Percentiles rank a stretch among this genome's conserved stretches.
phyloP scores from a whole-genome alignment of 2,329 filamentous ascomycete species.

The Fusarium avenaceum region DNA sequence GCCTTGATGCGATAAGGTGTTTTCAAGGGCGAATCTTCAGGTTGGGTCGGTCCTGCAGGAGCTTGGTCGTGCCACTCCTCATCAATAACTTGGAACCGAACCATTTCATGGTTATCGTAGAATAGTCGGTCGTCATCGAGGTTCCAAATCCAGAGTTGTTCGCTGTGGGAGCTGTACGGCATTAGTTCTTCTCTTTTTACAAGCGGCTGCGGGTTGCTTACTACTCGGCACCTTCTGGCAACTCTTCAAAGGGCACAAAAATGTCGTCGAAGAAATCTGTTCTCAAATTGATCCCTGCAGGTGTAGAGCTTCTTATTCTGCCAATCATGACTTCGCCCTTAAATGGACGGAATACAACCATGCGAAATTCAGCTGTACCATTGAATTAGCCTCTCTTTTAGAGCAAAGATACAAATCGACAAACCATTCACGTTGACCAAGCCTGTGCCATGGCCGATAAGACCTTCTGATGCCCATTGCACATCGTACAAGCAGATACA shows the following conservation, averaged over 20 bases:
- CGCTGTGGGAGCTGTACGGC: slow-evolving; percentile 72
- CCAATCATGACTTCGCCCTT: slow-evolving; percentile 93
- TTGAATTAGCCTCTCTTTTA: slow-evolving; percentile 18
- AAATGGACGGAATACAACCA: slow-evolving; percentile 95
- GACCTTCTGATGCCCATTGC: slow-evolving; percentile 87
- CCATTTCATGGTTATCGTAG: slow-evolving; percentile 91
- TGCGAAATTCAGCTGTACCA: slow-evolving; percentile 80
- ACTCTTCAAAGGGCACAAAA: slow-evolving; percentile 78
- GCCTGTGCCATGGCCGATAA: slow-evolving; percentile 93
- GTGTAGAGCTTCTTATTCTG: slow-evolving; percentile 80
- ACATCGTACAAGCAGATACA: slow-evolving; percentile 96
- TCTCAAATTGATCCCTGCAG: slow-evolving; percentile 80
- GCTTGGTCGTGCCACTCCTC: slow-evolving; percentile 95
- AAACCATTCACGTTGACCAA: slow-evolving; percentile 93
- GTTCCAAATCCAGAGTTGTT: slow-evolving; percentile 88
- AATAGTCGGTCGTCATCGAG: slow-evolving; percentile 81
- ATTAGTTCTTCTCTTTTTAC: slow-evolving; percentile 22
- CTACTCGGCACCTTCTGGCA: slow-evolving; percentile 84
- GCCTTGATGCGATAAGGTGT: slow-evolving; percentile 79
- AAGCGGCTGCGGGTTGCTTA: slow-evolving; percentile 53
- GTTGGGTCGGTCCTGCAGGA: slow-evolving; percentile 74
- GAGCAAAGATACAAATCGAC: slow-evolving; percentile 24
- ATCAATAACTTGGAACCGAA: slow-evolving; percentile 85
- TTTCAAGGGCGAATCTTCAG: slow-evolving; percentile 71
- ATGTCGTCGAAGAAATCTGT: slow-evolving; percentile 97